Conservation (phyloP, 768 basidiomycete species). For the Cantharellus anzutake region DNA sequence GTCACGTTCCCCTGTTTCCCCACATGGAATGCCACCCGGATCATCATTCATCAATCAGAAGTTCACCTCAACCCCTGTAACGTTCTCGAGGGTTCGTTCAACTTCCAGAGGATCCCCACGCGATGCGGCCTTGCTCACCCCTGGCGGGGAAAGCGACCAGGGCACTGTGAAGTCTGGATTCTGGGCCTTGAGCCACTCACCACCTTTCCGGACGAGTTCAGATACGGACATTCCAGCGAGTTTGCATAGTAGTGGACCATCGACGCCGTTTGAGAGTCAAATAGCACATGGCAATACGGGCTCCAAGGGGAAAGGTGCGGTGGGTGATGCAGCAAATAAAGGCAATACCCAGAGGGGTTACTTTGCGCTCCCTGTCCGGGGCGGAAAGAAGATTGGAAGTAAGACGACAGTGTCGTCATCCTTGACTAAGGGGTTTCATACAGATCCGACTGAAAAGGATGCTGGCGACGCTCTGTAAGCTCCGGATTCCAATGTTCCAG, state of each 20-base stretch:
- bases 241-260: not conserved
- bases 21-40: not conserved
- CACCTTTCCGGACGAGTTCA: not conserved
- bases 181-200: not conserved
- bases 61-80: not conserved
- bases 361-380: not conserved
- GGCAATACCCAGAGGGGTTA: not conserved
- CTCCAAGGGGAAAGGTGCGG: not conserved
- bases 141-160: not conserved
- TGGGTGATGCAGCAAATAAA: not conserved
- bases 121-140: not conserved
- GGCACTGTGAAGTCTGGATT: not conserved
- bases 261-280: not conserved
- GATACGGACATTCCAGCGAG: not conserved
- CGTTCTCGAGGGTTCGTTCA: not conserved
- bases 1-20: not conserved
- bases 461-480: not conserved
- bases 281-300: not conserved
- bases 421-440: not conserved
- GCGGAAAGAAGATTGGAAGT: not conserved
- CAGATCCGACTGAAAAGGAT: not conserved
- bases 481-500: not conserved
- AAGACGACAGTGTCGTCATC: not conserved
- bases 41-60: not conserved
- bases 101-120: not conserved